These are phyloP conservation scores for Cladophialophora chaetospira DNA, from an alignment of 2,329 filamentous ascomycete genomes.

Conservation along the genomic window DNA sequence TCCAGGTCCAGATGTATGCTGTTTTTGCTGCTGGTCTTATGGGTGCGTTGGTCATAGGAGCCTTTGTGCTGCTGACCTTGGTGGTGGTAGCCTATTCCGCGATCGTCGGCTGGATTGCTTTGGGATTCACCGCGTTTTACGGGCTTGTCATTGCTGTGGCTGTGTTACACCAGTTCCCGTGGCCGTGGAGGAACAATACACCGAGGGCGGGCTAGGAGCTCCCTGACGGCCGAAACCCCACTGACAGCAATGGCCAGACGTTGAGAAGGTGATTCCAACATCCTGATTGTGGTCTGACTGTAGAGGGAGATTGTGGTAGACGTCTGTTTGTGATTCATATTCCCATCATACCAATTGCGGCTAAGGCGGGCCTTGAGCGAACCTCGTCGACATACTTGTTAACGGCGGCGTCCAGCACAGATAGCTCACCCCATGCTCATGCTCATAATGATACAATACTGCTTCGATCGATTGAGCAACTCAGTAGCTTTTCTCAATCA, in stretches of 20 bases:
- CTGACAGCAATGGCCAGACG: not conserved
- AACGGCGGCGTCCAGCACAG: not conserved
- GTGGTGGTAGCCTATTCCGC: constrained; percentile 33
- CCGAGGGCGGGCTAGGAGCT: constrained; percentile 14
- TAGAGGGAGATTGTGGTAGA: not conserved
- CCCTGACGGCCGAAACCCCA: not conserved
- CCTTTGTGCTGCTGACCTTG: constrained; percentile 32
- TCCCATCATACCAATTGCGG: not conserved
- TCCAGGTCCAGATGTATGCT: constrained; percentile 32
- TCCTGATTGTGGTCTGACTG: not conserved
- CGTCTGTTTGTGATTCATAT: not conserved
- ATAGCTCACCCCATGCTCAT: not conserved
- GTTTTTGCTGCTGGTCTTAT: constrained; percentile 29
- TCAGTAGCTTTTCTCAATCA: constrained; percentile 19
- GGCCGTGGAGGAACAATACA: constrained; percentile 28
- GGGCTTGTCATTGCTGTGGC: constrained; percentile 30
- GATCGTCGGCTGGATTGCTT: constrained; percentile 32
- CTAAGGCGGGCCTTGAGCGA: not conserved
- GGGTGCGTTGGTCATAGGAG: constrained; percentile 29
- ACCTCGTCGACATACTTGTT: not conserved
- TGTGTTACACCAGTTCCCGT: constrained; percentile 30
- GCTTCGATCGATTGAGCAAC: not conserved
- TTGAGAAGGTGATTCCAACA: not conserved
- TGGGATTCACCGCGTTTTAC: constrained; percentile 32
- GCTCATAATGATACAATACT: constrained; percentile 10